Conservation (phyloP, 2,329 filamentous ascomycete genomes). For the Beauveria asiatica region DNA sequence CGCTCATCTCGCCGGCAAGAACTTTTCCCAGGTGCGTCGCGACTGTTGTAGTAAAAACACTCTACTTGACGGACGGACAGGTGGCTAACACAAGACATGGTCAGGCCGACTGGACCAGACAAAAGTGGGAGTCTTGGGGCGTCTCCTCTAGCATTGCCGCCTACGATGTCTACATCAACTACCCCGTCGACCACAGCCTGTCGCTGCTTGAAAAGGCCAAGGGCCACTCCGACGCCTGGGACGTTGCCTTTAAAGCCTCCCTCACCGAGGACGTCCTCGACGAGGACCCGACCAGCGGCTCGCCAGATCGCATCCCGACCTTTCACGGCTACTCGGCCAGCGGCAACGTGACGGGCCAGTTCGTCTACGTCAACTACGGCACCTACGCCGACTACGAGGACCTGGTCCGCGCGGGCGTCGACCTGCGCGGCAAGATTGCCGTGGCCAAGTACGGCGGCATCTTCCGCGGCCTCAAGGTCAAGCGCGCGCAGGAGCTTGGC, state of each 20-base stretch:
- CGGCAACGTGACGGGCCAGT: constrained; percentile 81
- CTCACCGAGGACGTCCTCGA: constrained; percentile 78
- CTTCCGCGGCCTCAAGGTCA: constrained; percentile 87
- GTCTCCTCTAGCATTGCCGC: constrained; percentile 54
- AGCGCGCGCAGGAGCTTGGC: constrained; percentile 82
- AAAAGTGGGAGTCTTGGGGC: constrained; percentile 66
- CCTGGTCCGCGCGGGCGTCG: constrained; percentile 64
- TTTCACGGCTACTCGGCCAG: constrained; percentile 94
- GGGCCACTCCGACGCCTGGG: constrained; percentile 36
- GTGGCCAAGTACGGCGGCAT: constrained; percentile 77
- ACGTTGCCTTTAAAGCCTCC: constrained; percentile 67
- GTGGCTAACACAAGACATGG: neutral
- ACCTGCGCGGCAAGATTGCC: constrained; percentile 76
- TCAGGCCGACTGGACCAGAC: constrained; percentile 63
- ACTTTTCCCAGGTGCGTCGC: constrained; percentile 54
- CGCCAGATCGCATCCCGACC: constrained; percentile 67
- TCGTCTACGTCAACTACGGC: constrained; percentile 87
- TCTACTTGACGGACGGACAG: neutral
- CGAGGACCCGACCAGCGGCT: constrained; percentile 69
- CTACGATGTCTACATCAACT: constrained; percentile 74
- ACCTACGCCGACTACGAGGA: constrained; percentile 82
- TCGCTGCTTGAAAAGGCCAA: constrained; percentile 50
- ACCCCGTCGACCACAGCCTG: constrained; percentile 62
- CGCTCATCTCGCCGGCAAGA: constrained; percentile 68
- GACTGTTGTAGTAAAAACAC: neutral